Conservation (phyloP, 768 basidiomycete species). For the Termitomyces sp. region DNA sequence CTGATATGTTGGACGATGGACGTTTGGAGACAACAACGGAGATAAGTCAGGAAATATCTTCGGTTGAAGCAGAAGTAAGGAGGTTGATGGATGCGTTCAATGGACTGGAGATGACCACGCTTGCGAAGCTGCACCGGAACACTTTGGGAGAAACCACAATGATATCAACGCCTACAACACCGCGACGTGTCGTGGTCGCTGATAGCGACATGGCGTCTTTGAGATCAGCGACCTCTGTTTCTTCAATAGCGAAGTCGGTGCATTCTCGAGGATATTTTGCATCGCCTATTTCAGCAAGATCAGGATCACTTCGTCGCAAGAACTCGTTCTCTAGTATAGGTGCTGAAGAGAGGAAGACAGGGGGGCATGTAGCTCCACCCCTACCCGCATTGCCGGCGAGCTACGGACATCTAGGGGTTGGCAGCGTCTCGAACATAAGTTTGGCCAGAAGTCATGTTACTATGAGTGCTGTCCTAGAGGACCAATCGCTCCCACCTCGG, state of each 20-base stretch:
- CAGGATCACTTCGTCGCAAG: constrained; percentile 45
- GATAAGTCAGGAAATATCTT: constrained; percentile 59
- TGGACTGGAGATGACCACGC: constrained; percentile 65
- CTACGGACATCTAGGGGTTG: constrained; percentile 26
- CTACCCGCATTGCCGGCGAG: constrained; percentile 27
- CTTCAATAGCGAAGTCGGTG: constrained; percentile 40
- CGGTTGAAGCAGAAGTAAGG: constrained; percentile 65
- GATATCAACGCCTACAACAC: constrained; percentile 28
- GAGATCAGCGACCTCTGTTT: constrained; percentile 43
- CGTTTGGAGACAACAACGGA: constrained; percentile 52
- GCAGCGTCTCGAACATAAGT: constrained; percentile 39
- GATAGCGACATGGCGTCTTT: constrained; percentile 50
- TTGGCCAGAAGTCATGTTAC: constrained; percentile 47
- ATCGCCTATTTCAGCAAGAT: constrained; percentile 18
- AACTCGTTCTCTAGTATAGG: constrained; percentile 57
- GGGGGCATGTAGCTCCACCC: constrained; percentile 23
- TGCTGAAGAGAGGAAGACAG: constrained; percentile 30
- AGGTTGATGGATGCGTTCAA: constrained; percentile 76
- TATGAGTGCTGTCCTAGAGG: constrained; percentile 47
- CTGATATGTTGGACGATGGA: constrained; percentile 49
- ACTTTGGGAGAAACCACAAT: constrained; percentile 11
- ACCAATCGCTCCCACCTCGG: constrained; percentile 25
- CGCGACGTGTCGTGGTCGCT: constrained; percentile 27
- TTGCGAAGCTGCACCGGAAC: constrained; percentile 40
- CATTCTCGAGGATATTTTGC: constrained; percentile 31